Evolutionary conservation across 805 yeast genomes (phyloP).

Genomic region (Starmera dryadoides): DNA sequence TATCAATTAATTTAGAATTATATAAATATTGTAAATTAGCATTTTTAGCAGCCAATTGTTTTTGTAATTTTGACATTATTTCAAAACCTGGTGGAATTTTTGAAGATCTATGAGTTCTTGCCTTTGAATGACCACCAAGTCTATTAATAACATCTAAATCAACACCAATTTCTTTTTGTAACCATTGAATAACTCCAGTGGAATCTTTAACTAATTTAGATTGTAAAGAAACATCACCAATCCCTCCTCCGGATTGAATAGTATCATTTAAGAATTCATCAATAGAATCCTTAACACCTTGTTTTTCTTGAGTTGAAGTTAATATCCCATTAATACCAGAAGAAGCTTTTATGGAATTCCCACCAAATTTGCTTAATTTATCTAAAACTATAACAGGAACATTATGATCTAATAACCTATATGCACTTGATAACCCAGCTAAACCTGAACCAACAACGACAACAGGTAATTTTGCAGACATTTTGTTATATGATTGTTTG

Average conservation of each 20-base stretch:
- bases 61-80: slow-evolving; percentile 39
- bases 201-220: slow-evolving; percentile 54
- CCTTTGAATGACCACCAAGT: slow-evolving; percentile 75
- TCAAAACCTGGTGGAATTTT: slow-evolving; percentile 55
- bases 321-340: slow-evolving; percentile 67
- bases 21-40: slow-evolving; percentile 27
- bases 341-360: slow-evolving; percentile 55
- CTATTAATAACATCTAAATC: slow-evolving; percentile 65
- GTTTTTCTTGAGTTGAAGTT: slow-evolving; percentile 50
- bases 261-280: slow-evolving; percentile 62
- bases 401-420: slow-evolving; percentile 35
- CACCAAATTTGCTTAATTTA: slow-evolving; percentile 42
- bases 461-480: slow-evolving; percentile 20
- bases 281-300: slow-evolving; percentile 46
- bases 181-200: slow-evolving; percentile 65
- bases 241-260: slow-evolving; percentile 51
- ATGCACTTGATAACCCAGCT: slow-evolving; percentile 67
- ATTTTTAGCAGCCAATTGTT: slow-evolving; percentile 26
- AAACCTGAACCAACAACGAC: slow-evolving; percentile 78
- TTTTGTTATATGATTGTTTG: neutral
- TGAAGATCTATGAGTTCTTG: slow-evolving; percentile 77
- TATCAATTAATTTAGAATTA: slow-evolving; percentile 30
- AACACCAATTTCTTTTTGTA: slow-evolving; percentile 52
- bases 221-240: slow-evolving; percentile 54
- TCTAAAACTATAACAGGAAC: slow-evolving; percentile 40